Evolutionary conservation across 2,329 filamentous ascomycete species (phyloP), one percentile per base, ranked within the genome.

Genomic region (Scortechinia acanthostroma): DNA sequence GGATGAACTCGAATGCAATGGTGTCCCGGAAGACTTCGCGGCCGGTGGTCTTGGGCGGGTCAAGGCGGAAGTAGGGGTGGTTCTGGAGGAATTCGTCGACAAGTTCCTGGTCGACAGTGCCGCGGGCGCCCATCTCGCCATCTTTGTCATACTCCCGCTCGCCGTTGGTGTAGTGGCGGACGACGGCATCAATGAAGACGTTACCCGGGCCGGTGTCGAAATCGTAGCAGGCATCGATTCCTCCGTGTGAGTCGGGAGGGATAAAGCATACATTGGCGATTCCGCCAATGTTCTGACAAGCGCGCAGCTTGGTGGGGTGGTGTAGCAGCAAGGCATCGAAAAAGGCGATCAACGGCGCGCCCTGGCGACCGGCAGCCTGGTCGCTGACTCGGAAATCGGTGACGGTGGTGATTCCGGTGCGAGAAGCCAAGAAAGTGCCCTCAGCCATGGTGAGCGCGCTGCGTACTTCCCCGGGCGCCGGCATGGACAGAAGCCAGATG

Each of bases 201-300:
- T 77, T 80, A 10, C 76, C 75, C 2, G 74, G 75, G 14, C 76
- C 76, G 3, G 73, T 77, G 51, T 77, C 70, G 48, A 76, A 74
- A 52, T 76, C 72, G 51, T 69, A 70, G 47, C 63, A 66, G 17
- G 57, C 49, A 42, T 63, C 60, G 14, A 58, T 50, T 48, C 61
- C 55, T 22, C 63, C 55, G 17, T 65, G 54, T 22, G 57, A 57
- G 43, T 73, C 65, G 0, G 73, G 68, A 2, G 73, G 74, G 43
- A 80, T 74, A 58, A 80, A 79, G 59, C 72, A 80, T 20, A 82
- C 71, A 50, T 77, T 81, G 22, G 72, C 73, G 35, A 82, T 77
- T 22, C 77, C 76, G 43, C 75, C 75, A 45, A 82, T 80, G 52
- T 80, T 80, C 53, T 81, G 74, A 55, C 76, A 80, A 2, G 73